Conservation (phyloP, 805 yeast genomes). For the Starmerella bacillaris region DNA sequence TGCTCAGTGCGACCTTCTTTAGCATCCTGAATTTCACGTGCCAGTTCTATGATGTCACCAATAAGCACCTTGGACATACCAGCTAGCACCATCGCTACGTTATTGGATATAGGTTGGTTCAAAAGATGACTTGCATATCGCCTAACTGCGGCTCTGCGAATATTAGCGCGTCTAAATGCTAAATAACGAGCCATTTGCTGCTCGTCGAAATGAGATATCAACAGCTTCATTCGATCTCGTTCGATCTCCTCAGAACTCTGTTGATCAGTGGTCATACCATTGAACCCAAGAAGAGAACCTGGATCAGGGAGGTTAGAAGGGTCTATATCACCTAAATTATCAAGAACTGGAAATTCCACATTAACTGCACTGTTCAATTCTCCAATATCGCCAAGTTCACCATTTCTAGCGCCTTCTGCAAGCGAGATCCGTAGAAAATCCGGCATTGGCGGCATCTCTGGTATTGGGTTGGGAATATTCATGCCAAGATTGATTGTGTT, state of each 20-base stretch:
- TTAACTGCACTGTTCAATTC: no score
- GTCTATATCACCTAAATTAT: constrained; percentile 1
- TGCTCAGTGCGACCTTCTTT: constrained; percentile 11
- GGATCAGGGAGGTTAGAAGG: not conserved
- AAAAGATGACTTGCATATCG: constrained; percentile 61
- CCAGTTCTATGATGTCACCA: constrained; percentile 77
- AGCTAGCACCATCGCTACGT: constrained; percentile 61
- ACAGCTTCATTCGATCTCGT: constrained; percentile 27
- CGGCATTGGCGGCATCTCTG: not conserved
- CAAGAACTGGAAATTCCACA: constrained; percentile 2
- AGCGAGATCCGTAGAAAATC: no score
- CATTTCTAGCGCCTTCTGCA: not conserved
- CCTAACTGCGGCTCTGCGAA: constrained; percentile 58
- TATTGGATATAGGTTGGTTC: constrained; percentile 63
- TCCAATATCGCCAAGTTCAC: not conserved
- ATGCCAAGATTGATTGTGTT: no score
- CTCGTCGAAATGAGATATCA: constrained; percentile 57
- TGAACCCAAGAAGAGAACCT: constrained; percentile 1
- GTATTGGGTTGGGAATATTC: no score
- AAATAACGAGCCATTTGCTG: constrained; percentile 79
- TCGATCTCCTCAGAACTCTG: constrained; percentile 17
- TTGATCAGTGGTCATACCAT: not conserved
- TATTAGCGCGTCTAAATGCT: constrained; percentile 60
- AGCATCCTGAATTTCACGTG: constrained; percentile 48
- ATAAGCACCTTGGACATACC: constrained; percentile 77